phyloP scores from a whole-genome alignment of 1,284 basidiomycete species.

The Leccinum holopus region DNA sequence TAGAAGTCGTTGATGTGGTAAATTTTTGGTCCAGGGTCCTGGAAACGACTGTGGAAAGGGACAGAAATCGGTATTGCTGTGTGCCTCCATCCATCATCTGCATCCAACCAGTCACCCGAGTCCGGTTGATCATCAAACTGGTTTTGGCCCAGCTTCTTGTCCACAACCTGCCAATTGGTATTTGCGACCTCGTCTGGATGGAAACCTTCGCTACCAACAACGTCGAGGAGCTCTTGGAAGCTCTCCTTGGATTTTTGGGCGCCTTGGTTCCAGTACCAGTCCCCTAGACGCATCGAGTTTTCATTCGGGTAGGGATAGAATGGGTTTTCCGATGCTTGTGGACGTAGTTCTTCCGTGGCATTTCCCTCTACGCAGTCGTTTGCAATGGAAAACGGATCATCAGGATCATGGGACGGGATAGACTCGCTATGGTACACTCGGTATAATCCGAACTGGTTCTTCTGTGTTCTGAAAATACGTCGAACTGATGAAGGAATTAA shows the following conservation, averaged over 20 bases:
- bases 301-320: background rate
- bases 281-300: background rate
- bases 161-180: background rate
- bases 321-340: background rate
- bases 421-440: background rate
- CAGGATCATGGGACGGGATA: background rate
- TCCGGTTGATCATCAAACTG: background rate
- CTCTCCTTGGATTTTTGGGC: background rate
- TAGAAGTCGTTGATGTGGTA: background rate
- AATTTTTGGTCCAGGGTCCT: background rate
- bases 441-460: background rate
- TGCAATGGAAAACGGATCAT: background rate
- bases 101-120: too few species aligned
- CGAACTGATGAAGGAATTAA: background rate
- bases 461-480: background rate
- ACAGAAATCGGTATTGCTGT: too few species aligned
- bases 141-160: background rate
- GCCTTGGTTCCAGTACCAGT: background rate
- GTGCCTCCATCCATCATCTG: too few species aligned
- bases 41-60: background rate
- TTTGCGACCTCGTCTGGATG: background rate
- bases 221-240: background rate
- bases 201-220: background rate
- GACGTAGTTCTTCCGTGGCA: background rate
- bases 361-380: background rate